Percentiles rank a stretch among this genome's conserved stretches.
These are phyloP conservation scores for Musa balbisiana DNA, from an alignment of 202 grass and related monocot genomes.

Conservation along the genomic window DNA sequence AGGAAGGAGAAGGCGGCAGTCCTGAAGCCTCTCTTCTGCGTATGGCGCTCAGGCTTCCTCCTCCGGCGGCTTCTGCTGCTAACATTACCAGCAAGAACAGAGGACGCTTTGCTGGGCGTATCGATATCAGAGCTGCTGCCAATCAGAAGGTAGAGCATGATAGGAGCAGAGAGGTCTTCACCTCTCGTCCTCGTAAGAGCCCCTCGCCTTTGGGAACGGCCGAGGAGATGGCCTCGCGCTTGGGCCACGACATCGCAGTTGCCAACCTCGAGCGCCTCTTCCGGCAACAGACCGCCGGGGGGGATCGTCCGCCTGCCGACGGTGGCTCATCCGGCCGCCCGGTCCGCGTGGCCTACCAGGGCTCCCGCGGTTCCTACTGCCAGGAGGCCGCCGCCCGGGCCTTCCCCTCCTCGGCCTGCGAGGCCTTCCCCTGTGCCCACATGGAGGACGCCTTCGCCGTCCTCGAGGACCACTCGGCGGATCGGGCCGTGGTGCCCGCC, in stretches of 20 bases:
- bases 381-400: constrained; percentile 8
- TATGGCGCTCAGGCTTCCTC: not conserved
- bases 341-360: constrained; percentile 11
- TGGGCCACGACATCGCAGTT: not conserved
- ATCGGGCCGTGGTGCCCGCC: constrained; percentile 17
- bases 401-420: constrained; percentile 8
- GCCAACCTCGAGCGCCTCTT: constrained; percentile 16
- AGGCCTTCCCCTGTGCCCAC: constrained; percentile 17
- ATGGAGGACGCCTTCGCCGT: constrained; percentile 20
- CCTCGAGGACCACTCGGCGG: constrained; percentile 7
- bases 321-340: not conserved
- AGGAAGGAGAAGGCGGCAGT: too few species aligned
- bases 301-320: not conserved
- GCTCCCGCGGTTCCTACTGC: constrained; percentile 13
- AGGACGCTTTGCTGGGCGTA: not conserved
- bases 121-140: not conserved
- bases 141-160: too few species aligned
- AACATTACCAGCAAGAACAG: not conserved
- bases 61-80: not conserved
- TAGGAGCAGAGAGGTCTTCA: too few species aligned
- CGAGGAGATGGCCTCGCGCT: not conserved
- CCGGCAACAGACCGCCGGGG: not conserved
- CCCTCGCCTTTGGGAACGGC: not conserved
- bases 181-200: not conserved
- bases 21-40: too few species aligned